A percentile compares a stretch with the other conserved stretches of the same genome.
These are phyloP conservation scores for Melocanna baccifera DNA, from an alignment of 176 grass and related monocot species.

Conservation along the genomic window DNA sequence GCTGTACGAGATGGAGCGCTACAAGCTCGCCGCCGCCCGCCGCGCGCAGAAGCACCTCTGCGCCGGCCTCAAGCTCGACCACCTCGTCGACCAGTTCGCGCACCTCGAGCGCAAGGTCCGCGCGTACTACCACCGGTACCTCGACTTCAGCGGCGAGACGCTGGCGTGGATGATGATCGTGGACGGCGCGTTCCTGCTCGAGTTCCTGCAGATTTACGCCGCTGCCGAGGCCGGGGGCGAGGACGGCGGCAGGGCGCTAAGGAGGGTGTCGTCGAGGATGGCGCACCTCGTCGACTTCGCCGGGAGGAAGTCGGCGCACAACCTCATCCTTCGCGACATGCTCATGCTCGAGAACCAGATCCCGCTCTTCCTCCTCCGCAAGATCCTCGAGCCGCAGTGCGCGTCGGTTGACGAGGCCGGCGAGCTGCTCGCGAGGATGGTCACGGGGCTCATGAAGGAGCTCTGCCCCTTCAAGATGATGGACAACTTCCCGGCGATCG, in stretches of 20 bases:
- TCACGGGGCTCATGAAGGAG: slow-evolving; percentile 62
- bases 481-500: slow-evolving; percentile 51
- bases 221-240: not conserved
- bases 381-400: slow-evolving; percentile 58
- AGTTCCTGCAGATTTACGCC: slow-evolving; percentile 74
- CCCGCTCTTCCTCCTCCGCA: slow-evolving; percentile 63
- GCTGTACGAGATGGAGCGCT: slow-evolving; percentile 87
- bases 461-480: slow-evolving; percentile 75
- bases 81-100: slow-evolving; percentile 51
- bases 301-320: slow-evolving; percentile 65
- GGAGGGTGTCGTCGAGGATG: slow-evolving; percentile 64
- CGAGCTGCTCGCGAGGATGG: slow-evolving; percentile 48
- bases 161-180: slow-evolving; percentile 90
- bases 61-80: slow-evolving; percentile 33
- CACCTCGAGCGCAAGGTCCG: slow-evolving; percentile 62
- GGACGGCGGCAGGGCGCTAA: slow-evolving; percentile 23
- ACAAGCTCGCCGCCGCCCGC: slow-evolving; percentile 69
- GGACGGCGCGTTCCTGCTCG: slow-evolving; percentile 79
- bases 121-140: slow-evolving; percentile 77
- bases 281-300: slow-evolving; percentile 70
- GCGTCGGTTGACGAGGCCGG: slow-evolving; percentile 35
- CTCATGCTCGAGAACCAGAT: slow-evolving; percentile 96
- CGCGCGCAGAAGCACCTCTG: slow-evolving; percentile 61
- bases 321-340: slow-evolving; percentile 60
- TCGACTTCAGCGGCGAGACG: slow-evolving; percentile 80